Percentiles rank a stretch among this genome's conserved stretches.
Conservation (phyloP, 129 eudicot species). For the Artemisia tridentata region DNA sequence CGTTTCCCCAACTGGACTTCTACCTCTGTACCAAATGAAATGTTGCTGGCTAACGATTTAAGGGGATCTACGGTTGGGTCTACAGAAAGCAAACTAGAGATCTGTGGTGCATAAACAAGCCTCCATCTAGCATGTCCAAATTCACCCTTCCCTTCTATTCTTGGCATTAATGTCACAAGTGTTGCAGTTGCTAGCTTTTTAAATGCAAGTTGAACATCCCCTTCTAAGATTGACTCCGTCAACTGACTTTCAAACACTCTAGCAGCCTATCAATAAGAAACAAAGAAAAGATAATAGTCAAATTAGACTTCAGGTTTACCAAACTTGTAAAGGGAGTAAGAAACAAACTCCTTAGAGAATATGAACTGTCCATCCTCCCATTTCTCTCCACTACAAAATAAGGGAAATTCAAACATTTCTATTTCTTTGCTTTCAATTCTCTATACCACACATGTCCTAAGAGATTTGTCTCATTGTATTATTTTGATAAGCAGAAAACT, state of each 20-base stretch:
- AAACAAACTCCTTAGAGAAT: too few relatives aligned
- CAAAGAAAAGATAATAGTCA: not conserved
- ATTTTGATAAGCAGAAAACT: too few relatives aligned
- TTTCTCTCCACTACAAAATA: too few relatives aligned
- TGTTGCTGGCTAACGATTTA: conserved; percentile 90
- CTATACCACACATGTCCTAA: too few relatives aligned
- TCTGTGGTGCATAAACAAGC: conserved; percentile 99
- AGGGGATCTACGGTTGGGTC: conserved; percentile 97
- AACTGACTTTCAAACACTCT: conserved; percentile 93
- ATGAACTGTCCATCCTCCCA: not conserved
- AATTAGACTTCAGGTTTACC: too few relatives aligned
- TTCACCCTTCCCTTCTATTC: too few relatives aligned
- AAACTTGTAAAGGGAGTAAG: too few relatives aligned
- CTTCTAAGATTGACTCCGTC: conserved; percentile 95
- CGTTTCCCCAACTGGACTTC: conserved; percentile 99
- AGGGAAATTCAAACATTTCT: too few relatives aligned
- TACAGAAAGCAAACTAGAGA: conserved; percentile 91
- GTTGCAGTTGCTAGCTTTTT: conserved; percentile 99
- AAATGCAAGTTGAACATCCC: conserved; percentile 97
- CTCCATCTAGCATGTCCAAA: too few relatives aligned
- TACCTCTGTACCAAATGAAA: conserved; percentile 96
- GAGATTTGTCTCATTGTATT: too few relatives aligned
- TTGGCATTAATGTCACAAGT: too few relatives aligned
- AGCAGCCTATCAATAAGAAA: conserved; percentile 65
- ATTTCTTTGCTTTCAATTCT: too few relatives aligned